phyloP scores from a whole-genome alignment of 768 basidiomycete genomes.

The Lepiota venenata region DNA sequence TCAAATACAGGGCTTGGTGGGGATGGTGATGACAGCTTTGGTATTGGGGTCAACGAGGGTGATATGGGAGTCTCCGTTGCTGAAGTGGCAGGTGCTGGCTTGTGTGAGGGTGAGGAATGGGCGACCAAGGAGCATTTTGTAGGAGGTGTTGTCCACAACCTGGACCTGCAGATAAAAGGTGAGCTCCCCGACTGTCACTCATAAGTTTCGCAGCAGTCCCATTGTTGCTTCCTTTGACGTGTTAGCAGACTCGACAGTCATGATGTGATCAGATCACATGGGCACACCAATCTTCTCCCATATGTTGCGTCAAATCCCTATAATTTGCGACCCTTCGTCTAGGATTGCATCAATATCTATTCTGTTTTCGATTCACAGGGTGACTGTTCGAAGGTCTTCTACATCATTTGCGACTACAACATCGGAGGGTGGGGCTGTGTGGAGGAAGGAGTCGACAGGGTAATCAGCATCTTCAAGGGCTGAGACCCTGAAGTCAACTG shows the following conservation, averaged over 20 bases:
- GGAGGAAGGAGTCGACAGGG: not conserved
- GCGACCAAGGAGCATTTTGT: slow-evolving; percentile 18
- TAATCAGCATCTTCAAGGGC: not conserved
- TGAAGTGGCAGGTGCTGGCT: slow-evolving; percentile 2
- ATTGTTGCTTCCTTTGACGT: slow-evolving; percentile 7
- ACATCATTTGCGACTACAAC: slow-evolving; percentile 12
- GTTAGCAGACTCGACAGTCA: slow-evolving; percentile 20
- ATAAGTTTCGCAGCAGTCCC: slow-evolving; percentile 15
- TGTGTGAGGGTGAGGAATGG: slow-evolving; percentile 17
- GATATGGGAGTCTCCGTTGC: slow-evolving; percentile 1
- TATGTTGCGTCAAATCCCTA: slow-evolving; percentile 3
- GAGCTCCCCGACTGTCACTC: slow-evolving; percentile 12
- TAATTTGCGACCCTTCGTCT: too few relatives aligned
- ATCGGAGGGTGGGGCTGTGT: not conserved
- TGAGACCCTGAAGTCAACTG: not conserved
- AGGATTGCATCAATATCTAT: slow-evolving; percentile 12
- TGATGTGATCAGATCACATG: slow-evolving; percentile 12
- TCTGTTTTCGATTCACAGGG: slow-evolving; percentile 3
- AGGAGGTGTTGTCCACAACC: slow-evolving; percentile 17
- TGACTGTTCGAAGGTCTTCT: slow-evolving; percentile 11
- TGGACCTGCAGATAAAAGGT: slow-evolving; percentile 20
- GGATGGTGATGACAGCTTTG: slow-evolving; percentile 9
- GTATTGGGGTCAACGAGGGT: slow-evolving; percentile 16
- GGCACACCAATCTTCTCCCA: slow-evolving; percentile 17
- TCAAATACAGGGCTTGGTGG: not conserved